Conservation (phyloP, 305 asterid species). For the Fraxinus sp. region DNA sequence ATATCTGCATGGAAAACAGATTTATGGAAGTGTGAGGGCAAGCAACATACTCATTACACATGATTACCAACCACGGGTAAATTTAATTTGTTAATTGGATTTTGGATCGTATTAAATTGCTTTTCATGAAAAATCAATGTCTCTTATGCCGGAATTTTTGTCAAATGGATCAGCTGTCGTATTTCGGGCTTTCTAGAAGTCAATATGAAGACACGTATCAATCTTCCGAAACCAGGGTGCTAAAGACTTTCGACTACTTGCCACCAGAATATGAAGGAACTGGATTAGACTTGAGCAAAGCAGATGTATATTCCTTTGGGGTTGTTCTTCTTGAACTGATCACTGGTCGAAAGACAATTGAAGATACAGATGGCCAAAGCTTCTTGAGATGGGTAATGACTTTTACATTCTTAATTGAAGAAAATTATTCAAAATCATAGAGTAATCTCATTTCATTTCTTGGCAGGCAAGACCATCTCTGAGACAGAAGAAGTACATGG, state of each 20-base stretch:
- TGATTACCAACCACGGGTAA: conserved; percentile 32
- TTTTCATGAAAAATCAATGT: neutral
- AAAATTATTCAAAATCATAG: neutral
- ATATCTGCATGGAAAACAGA: conserved; percentile 18
- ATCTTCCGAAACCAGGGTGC: conserved; percentile 33
- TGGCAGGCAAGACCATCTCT: conserved; percentile 56
- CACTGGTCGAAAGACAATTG: conserved; percentile 51
- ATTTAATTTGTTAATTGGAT: neutral
- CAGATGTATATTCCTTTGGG: conserved; percentile 64
- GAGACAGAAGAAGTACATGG: conserved; percentile 42
- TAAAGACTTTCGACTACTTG: conserved; percentile 52
- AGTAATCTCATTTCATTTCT: neutral
- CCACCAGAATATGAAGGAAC: conserved; percentile 61
- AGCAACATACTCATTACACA: conserved; percentile 33
- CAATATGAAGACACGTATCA: conserved; percentile 45
- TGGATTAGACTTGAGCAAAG: conserved; percentile 47
- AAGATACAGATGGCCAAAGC: conserved; percentile 54
- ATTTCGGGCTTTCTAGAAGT: conserved; percentile 40
- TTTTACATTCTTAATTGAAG: neutral
- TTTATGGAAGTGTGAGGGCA: conserved; percentile 28
- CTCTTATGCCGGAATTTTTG: neutral
- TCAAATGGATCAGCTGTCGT: conserved; percentile 35
- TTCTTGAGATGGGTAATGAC: conserved; percentile 58
- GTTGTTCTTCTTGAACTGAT: conserved; percentile 58
- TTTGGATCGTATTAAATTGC: neutral